Evolutionary conservation across 1,284 basidiomycete species (phyloP).

Genomic region (Trametes polyzona): DNA sequence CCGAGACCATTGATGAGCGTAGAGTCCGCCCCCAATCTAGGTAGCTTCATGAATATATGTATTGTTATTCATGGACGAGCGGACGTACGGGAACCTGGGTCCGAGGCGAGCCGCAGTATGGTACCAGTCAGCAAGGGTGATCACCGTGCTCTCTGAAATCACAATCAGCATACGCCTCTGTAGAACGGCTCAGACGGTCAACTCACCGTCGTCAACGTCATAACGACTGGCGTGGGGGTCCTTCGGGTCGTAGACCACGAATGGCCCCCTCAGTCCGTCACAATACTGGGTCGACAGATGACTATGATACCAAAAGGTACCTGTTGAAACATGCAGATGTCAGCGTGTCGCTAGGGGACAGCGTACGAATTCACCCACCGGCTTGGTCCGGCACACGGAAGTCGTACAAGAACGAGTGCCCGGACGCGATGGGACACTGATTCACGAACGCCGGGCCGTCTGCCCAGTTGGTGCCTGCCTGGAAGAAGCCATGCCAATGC

Average conservation of each 20-base stretch:
- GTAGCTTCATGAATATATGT: neutral
- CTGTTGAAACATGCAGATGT: constrained; percentile 6
- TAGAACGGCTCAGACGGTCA: too few species aligned
- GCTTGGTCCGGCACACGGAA: constrained; percentile 38
- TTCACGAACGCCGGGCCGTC: constrained; percentile 43
- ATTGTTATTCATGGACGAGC: too few species aligned
- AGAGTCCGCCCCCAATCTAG: constrained; percentile 25
- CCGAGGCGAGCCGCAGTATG: constrained; percentile 27
- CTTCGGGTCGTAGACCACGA: constrained; percentile 46
- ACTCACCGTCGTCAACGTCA: constrained; percentile 46
- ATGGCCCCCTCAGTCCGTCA: constrained; percentile 38
- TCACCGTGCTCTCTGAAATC: constrained; percentile 32
- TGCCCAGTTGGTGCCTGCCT: constrained; percentile 36
- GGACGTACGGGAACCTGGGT: constrained; percentile 25
- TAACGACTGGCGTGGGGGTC: constrained; percentile 44
- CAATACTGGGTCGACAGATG: constrained; percentile 34
- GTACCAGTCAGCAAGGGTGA: constrained; percentile 33
- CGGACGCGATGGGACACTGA: constrained; percentile 55
- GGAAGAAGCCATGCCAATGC: constrained; percentile 43
- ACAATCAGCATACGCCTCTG: too few species aligned
- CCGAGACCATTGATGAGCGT: constrained; percentile 57
- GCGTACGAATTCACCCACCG: constrained; percentile 32
- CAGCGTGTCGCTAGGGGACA: neutral
- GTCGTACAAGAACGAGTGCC: constrained; percentile 47
- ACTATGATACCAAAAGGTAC: constrained; percentile 28